Evolutionary conservation across 2,329 filamentous ascomycete genomes (phyloP).

Genomic region (Claviceps fusiformis): DNA sequence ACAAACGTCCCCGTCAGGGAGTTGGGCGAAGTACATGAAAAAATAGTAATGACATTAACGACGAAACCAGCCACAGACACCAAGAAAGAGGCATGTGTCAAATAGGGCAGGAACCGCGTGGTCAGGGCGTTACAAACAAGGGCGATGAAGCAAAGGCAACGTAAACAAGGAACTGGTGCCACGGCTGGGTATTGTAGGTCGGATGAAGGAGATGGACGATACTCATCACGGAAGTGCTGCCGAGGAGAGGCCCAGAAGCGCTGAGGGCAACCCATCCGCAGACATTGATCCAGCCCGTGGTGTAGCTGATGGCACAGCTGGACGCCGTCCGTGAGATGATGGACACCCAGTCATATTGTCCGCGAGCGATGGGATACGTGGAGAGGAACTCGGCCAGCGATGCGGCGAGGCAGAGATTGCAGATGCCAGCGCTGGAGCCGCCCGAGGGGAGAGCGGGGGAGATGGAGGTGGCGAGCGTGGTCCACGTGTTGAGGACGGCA

Average conservation of each 20-base stretch:
- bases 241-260: conserved; percentile 54
- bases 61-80: conserved; percentile 59
- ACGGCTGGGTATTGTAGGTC: conserved; percentile 41
- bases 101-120: conserved; percentile 39
- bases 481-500: conserved; percentile 37
- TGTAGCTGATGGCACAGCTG: conserved; percentile 51
- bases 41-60: conserved; percentile 55
- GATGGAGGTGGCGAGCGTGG: conserved; percentile 33
- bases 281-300: conserved; percentile 60
- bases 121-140: conserved; percentile 53
- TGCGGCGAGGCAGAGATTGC: conserved; percentile 55
- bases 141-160: conserved; percentile 45
- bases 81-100: conserved; percentile 56
- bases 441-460: conserved; percentile 49
- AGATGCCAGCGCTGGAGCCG: conserved; percentile 52
- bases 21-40: conserved; percentile 51
- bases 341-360: conserved; percentile 62
- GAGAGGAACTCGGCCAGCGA: conserved; percentile 60
- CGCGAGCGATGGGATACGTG: conserved; percentile 45
- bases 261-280: conserved; percentile 60
- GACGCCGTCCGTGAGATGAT: conserved; percentile 45
- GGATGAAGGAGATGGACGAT: conserved; percentile 49
- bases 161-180: conserved; percentile 66
- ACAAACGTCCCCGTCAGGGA: conserved; percentile 53
- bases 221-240: conserved; percentile 52